Percentiles rank a stretch among this genome's conserved stretches.
Evolutionary conservation across 768 basidiomycete genomes (phyloP).

Genomic region (Mycena polygramma): DNA sequence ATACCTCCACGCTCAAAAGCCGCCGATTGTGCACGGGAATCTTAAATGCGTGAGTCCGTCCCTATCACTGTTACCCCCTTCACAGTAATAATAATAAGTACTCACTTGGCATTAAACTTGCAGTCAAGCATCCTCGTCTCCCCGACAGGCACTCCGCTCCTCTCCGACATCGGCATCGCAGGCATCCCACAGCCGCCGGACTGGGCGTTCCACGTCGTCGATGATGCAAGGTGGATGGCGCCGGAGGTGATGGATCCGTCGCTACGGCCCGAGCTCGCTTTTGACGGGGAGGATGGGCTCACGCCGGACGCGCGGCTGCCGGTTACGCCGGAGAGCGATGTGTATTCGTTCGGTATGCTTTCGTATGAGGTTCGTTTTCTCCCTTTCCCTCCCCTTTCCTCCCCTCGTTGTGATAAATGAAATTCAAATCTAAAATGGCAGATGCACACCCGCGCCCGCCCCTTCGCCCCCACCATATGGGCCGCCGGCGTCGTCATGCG

Average conservation of each 20-base stretch:
- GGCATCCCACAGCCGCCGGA: conserved; percentile 46
- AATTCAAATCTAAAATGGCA: not conserved
- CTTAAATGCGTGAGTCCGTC: conserved; percentile 56
- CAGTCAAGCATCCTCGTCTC: conserved; percentile 54
- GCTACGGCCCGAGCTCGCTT: conserved; percentile 11
- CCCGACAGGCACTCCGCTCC: conserved; percentile 43
- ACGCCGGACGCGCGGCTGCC: conserved; percentile 19
- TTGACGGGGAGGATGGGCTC: conserved; percentile 18
- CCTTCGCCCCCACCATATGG: conserved; percentile 22
- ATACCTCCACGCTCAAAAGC: conserved; percentile 54
- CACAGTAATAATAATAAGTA: too few relatives aligned
- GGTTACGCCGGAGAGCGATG: conserved; percentile 41
- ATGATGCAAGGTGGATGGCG: conserved; percentile 47
- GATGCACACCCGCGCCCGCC: conserved; percentile 32
- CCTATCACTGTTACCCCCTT: too few relatives aligned
- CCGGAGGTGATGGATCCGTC: conserved; percentile 44
- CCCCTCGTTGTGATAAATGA: not conserved
- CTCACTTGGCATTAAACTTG: too few relatives aligned
- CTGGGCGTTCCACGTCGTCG: conserved; percentile 42
- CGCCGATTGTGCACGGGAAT: conserved; percentile 59
- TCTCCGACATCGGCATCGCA: conserved; percentile 52
- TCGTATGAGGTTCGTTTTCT: conserved; percentile 45
- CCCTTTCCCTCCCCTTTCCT: not conserved
- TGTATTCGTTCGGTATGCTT: conserved; percentile 50
- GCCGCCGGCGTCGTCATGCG: conserved; percentile 22